phyloP scores from a whole-genome alignment of 2,329 filamentous ascomycete species.

The Aspergillus hiratsukae region DNA sequence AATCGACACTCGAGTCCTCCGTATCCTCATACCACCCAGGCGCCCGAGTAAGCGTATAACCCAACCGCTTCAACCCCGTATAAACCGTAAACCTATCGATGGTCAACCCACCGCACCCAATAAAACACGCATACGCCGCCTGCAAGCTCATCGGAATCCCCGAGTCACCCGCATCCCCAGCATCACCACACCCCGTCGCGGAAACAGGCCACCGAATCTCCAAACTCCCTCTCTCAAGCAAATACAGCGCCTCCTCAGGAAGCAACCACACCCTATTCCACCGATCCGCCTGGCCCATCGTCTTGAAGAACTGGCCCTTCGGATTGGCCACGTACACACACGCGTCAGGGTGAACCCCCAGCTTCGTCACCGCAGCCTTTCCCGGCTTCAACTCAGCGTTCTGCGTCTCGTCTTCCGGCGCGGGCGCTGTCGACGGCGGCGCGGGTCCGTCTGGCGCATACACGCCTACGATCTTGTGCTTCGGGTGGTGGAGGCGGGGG shows the following conservation, averaged over 20 bases:
- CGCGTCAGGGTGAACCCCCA: constrained; percentile 27
- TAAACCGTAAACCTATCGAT: constrained; percentile 87
- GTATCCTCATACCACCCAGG: constrained; percentile 45
- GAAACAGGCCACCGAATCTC: constrained; percentile 77
- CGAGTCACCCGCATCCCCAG: constrained; percentile 48
- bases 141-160: constrained; percentile 86
- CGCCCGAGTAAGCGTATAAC: constrained; percentile 76
- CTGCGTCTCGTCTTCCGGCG: constrained; percentile 9
- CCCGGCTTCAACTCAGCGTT: constrained; percentile 7
- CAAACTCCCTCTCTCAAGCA: constrained; percentile 81
- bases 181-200: constrained; percentile 19
- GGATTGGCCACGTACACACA: constrained; percentile 65
- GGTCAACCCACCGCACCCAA: constrained; percentile 61
- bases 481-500: constrained; percentile 68
- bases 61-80: constrained; percentile 72
- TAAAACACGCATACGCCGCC: constrained; percentile 79
- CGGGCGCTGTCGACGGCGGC: constrained; percentile 9
- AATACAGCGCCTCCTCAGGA: constrained; percentile 85
- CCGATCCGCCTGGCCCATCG: constrained; percentile 67
- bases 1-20: constrained; percentile 10
- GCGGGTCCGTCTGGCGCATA: constrained; percentile 61
- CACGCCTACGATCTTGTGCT: constrained; percentile 63
- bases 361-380: constrained; percentile 8
- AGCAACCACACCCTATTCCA: constrained; percentile 72
- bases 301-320: constrained; percentile 68